Evolutionary conservation across 2,329 filamentous ascomycete species (phyloP).

Genomic region (Parastagonospora avenae): DNA sequence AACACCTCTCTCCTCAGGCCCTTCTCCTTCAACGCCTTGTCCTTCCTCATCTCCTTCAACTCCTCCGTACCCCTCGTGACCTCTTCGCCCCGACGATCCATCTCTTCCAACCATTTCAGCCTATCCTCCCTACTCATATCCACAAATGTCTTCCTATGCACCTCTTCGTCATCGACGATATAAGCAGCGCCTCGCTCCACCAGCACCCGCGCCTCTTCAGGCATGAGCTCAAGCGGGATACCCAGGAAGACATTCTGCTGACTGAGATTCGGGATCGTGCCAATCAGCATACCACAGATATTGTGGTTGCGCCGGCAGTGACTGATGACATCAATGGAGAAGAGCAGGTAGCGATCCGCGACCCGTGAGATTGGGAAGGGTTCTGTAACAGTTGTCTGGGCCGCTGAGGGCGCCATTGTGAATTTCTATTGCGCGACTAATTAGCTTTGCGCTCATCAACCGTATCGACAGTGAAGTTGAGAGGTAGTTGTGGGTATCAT

Average conservation of each 20-base stretch:
- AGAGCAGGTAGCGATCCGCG: conserved; percentile 82
- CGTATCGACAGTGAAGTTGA: conserved; percentile 8
- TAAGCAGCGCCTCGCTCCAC: conserved; percentile 77
- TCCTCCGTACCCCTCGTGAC: conserved; percentile 53
- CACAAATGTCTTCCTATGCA: conserved; percentile 69
- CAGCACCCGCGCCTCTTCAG: conserved; percentile 84
- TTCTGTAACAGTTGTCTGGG: conserved; percentile 48
- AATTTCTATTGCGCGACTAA: conserved; percentile 18
- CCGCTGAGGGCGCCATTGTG: conserved; percentile 38
- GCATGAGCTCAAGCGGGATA: conserved; percentile 84
- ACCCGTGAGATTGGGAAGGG: conserved; percentile 81
- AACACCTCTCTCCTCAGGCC: conserved; percentile 35
- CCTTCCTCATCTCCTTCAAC: conserved; percentile 57
- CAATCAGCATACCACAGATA: conserved; percentile 84
- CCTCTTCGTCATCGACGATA: conserved; percentile 77
- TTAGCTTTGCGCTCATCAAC: conserved; percentile 23
- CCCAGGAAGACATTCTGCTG: conserved; percentile 95
- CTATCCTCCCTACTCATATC: conserved; percentile 63
- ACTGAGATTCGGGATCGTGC: conserved; percentile 87
- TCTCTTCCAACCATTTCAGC: conserved; percentile 63
- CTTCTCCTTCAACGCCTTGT: conserved; percentile 57
- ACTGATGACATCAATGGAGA: conserved; percentile 81
- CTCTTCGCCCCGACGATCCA: conserved; percentile 61
- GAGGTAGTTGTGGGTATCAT: conserved; percentile 33
- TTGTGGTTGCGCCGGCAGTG: conserved; percentile 79